Evolutionary conservation across 257 asterid species (phyloP), one percentile per base, ranked within the genome.

Genomic region (Petunia axillaris): DNA sequence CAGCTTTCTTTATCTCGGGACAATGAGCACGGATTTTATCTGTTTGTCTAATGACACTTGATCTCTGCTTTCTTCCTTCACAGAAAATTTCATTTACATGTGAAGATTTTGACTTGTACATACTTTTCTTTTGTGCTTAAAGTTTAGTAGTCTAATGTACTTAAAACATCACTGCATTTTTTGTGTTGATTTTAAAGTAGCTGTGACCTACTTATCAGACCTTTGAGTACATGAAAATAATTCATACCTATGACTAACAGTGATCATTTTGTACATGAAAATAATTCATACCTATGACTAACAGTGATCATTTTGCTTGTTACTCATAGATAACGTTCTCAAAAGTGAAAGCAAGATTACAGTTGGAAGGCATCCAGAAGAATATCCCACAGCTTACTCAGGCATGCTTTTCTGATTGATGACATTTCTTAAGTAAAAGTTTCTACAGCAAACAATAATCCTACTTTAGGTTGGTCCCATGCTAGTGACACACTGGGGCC

Each of bases 401-500:
- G 99, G 99, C 86, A 89, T 85, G 89, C 81, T 68, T 75, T 84
- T 41, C 35, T 78, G 36, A 48, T 36, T 55, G 35, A 75, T 79
- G 59, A 75, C 67, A 65, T 63, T 84, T 81, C 36, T 54, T 48
- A 80, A 67, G 75, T 80, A 73, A 59, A 37, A 66, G 5, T 62
- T 43, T 54, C 6, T 73, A 58, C 46, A 43, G 79, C 79, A 83
- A 79, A 88, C 76, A 82, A 66, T 78, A 50, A 85, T 81, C 11
- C 83, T 78, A 77, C 62, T 73, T 79, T 85, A 95, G 98, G 92
- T 92, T 82, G 99, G 99, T 55, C 93, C 99, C 53, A 84, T 95
- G 96, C 82, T 95, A 86, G 96, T 93, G 39, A 95, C 99, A 60
- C 98, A 95, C 54, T 95, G 99, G 99, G 98, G 98, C 68, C 95